Evolutionary conservation across 2,329 filamentous ascomycete genomes (phyloP), one percentile per base, ranked within the genome.

Genomic region (Monilinia fructigena): DNA sequence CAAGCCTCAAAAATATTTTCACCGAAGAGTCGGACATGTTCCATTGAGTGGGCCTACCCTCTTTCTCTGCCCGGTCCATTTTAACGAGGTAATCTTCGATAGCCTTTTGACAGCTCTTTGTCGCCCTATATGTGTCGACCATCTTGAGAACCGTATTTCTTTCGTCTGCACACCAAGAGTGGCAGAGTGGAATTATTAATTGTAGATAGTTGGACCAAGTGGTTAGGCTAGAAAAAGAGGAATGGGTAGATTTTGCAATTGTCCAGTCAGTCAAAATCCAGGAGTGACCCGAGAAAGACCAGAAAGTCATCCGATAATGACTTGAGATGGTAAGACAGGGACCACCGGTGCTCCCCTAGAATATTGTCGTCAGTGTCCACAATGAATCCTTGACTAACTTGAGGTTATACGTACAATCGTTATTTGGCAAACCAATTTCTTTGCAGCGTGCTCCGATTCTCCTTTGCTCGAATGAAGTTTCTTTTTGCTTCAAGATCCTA

Each of bases 351-450:
- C 31, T 20, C 54, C 38, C 52, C 63, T 65, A 31, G 0, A 35
- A 20, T 52, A 35, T 8, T 0, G 14, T 3, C 16, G 47, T 60
- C 26, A 65, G 63, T 65, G 8, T 12, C 14, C 14, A 35, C 2
- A 23, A 23, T 52, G 11, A 42, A 42, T 53, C 11, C 18, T 52
- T 2, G 28, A 1, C 11, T 3, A 31, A 31, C 12, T 23, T 6
- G 38, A 28, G 28, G 5, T 26, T 53, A 23, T 45, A 65, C 55
- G 2, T 45, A 65, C 63, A 65, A 45, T 65, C 63, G 7, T 65
- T 45, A 10, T 59, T 59, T 38, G n/a, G 12, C 8, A 28, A n/a
- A 14, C 63, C 63, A 65, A 48, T 65, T 38, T 11, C 4, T 23
- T 31, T 65, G 55, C 12, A 60, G 38, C 16, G 47, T 59, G 26